Evolutionary conservation across 75 land plant genomes (phyloP), one percentile per base, ranked within the genome.

Genomic region (Sequoia sempervirens): DNA sequence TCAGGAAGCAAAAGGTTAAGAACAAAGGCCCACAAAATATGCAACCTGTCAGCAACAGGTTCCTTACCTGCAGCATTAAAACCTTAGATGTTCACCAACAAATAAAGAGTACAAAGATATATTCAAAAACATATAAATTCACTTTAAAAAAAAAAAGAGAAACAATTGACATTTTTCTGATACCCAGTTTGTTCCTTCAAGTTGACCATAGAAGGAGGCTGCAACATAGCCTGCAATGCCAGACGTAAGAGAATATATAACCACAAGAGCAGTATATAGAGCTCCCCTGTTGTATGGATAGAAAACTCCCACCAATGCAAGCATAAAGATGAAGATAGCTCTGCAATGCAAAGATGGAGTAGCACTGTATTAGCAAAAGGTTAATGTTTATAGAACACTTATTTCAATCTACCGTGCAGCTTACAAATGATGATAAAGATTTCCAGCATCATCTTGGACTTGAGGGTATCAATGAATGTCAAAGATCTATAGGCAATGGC

Each of bases 11-110:
- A 84, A 93, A 93, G 26, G 90, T 88, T 56, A 92, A 83, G 76
- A 93, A 93, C n/a, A 93, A 85, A 32, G 95, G 95, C 66, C 95
- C 93, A 85, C 95, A 93, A 72, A 93, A 93, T 32, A 93, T 87
- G 58, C 84, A 87, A 14, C 91, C 92, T 14, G 93, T 93, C 26
- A 90, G 56, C 75, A 92, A 81, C 47, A 93, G 80, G 83, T 91
- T 91, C 87, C 92, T 81, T 26, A 91, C 90, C 92, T 89, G 86
- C 32, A 32, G 83, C 56, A 20, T n/a, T 38, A 45, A 83, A 45
- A 79, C 45, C 28, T 41, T 41, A 64, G 4, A 70, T 68, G 23
- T 11, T 41, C 47, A 40, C 18, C 15, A 40, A 26, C 80, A 45
- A 79, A 20, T 0, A 70, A 41, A 18, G 5, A 45, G 7, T 5